Conservation (phyloP, 2,329 filamentous ascomycete species). For the Penicillium sp. region DNA sequence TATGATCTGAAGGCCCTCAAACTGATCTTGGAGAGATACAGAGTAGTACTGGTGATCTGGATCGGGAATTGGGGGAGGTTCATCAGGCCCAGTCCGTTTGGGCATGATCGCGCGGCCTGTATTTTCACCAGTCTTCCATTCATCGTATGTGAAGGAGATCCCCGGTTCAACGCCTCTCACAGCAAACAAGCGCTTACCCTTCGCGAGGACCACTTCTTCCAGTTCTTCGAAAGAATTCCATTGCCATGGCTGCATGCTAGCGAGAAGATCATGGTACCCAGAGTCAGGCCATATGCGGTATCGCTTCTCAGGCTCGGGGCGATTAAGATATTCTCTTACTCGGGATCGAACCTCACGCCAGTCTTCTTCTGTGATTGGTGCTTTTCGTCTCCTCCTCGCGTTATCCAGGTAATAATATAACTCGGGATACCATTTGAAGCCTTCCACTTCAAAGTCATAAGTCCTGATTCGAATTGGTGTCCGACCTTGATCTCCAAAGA, state of each 20-base stretch:
- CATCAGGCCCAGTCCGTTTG: background rate
- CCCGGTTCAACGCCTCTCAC: constrained; percentile 9
- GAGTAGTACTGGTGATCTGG: constrained; percentile 12
- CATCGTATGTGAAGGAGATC: constrained; percentile 13
- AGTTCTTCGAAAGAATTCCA: constrained; percentile 1
- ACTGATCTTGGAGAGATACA: constrained; percentile 9
- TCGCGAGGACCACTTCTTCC: background rate
- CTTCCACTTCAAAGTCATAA: constrained; percentile 12
- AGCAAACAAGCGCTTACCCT: background rate
- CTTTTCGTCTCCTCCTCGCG: background rate
- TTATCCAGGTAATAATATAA: background rate
- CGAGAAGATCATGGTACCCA: constrained; percentile 3
- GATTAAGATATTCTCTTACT: constrained; percentile 8
- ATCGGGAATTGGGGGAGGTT: background rate
- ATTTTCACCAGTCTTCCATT: constrained; percentile 9
- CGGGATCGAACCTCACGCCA: constrained; percentile 1
- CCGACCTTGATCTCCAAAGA: constrained; percentile 6
- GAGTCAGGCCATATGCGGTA: constrained; percentile 1
- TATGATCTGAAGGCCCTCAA: constrained; percentile 9
- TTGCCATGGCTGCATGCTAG: constrained; percentile 1
- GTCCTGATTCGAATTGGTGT: constrained; percentile 11
- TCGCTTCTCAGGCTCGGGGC: constrained; percentile 3
- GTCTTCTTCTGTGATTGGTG: constrained; percentile 4
- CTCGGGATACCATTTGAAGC: background rate
- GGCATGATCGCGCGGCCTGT: constrained; percentile 8